Base-by-base conservation (phyloP, 2,329 filamentous ascomycete species). In the Penicillium nordicum region DNA sequence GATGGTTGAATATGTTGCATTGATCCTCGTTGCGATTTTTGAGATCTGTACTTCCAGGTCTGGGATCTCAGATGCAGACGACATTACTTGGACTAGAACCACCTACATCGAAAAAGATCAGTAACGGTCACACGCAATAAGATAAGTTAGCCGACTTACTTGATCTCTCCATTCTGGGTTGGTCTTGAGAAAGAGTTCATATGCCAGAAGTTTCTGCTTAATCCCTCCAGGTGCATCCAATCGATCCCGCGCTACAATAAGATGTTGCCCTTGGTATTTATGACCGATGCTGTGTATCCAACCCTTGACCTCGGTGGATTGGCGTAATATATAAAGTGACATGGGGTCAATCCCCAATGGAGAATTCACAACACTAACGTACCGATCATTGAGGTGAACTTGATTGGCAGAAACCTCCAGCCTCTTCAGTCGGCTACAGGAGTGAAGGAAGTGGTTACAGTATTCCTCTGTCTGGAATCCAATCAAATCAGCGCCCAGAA, bases 391-490 rank as follows among this genome's bases (percentile, higher is more conserved):
- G 4, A 96, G 79, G 69, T 96, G 89, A 4, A 97, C 82, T 2
- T 92, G 92, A 46, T 95, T 88, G 0, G 86, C 85, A 0, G 88
- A 92, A 0, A 92, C 90, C 73, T 97, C 92, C 1, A 95, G 88
- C 12, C 84, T 87, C 36, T 96, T 81, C 14, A 97, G 80, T 34
- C 93, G 88, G 70, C 90, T 96, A 79, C 92, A 97, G 0, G 93
- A 96, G 74, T 96, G 92, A 44, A 96, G 79, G 73, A 97, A 97
- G 75, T 97, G 93, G 27, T 92, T 85, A 1, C 88, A 87, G 69
- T 97, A 97, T 72, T 97, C 93, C 56, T 89, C 86, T 18, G 92
- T 95, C 74, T 97, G 93, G 74, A 97, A 96, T 1, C 90, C 92
- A 61, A 97, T 84, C 14, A 97, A 79, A 67, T 96, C 95, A 48